These are phyloP conservation scores for Candida berthetii DNA, from an alignment of 805 yeast genomes.

Conservation along the genomic window DNA sequence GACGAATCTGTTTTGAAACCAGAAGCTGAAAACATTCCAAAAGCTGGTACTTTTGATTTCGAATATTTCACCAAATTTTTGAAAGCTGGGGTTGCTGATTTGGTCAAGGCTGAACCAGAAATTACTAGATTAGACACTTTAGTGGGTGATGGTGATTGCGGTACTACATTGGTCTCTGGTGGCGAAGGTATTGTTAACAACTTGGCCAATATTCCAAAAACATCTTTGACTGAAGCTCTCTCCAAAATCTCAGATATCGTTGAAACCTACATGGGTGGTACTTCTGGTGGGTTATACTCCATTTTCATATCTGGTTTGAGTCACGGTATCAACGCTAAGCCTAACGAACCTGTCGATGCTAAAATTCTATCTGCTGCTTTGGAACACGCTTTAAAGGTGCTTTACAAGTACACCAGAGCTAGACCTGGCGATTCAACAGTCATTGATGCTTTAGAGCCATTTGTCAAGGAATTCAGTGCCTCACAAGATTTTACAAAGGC, in stretches of 20 bases:
- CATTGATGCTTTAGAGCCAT: conserved; percentile 86
- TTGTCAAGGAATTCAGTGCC: conserved; percentile 53
- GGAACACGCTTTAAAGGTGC: conserved; percentile 55
- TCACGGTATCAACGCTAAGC: conserved; percentile 32
- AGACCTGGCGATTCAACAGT: conserved; percentile 85
- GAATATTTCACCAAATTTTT: conserved; percentile 28
- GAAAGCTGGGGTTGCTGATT: conserved; percentile 41
- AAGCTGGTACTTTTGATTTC: conserved; percentile 30
- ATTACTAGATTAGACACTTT: conserved; percentile 81
- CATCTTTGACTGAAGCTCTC: conserved; percentile 46
- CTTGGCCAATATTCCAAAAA: conserved; percentile 34
- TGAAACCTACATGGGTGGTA: conserved; percentile 95
- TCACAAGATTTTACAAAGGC: conserved; percentile 55
- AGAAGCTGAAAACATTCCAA: conserved; percentile 23
- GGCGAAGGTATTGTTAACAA: conserved; percentile 63
- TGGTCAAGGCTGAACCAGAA: conserved; percentile 68
- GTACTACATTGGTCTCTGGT: conserved; percentile 82
- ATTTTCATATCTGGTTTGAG: conserved; percentile 78
- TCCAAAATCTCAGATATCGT: conserved; percentile 76
- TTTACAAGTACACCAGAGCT: conserved; percentile 85
- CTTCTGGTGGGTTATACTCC: conserved; percentile 90
- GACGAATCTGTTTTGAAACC: conserved; percentile 22
- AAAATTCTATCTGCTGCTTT: conserved; percentile 42
- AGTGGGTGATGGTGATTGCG: conserved; percentile 98
- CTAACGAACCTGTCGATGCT: conserved; percentile 21